A percentile compares a stretch with the other conserved stretches of the same genome.
Evolutionary conservation across 495 filamentous ascomycete species (phyloP).

Genomic region (Podospora didyma): DNA sequence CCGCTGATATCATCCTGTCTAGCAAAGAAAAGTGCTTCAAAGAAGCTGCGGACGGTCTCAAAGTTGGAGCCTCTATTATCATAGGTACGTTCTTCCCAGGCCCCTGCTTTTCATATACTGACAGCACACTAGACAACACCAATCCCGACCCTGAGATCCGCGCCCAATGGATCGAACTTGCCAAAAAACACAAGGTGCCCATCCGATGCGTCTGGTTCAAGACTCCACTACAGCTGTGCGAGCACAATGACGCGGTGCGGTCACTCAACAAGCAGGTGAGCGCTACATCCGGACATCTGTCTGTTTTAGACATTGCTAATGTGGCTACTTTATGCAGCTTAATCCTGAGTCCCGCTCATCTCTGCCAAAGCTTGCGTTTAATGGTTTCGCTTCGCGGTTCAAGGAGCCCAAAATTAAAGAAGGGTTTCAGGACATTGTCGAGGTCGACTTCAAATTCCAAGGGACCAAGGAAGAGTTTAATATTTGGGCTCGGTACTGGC

Average conservation of each 20-base stretch:
- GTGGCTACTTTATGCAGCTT: conserved; percentile 47
- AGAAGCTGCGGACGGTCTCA: conserved; percentile 60
- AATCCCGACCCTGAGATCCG: conserved; percentile 77
- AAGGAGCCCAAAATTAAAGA: conserved; percentile 68
- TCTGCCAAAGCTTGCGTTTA: conserved; percentile 78
- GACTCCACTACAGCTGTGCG: conserved; percentile 64
- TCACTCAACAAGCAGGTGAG: conserved; percentile 58
- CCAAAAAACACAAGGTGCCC: conserved; percentile 62
- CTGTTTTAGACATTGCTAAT: no score
- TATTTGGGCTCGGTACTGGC: conserved; percentile 73
- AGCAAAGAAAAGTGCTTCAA: conserved; percentile 74
- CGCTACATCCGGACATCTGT: conserved; percentile 19
- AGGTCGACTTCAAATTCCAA: conserved; percentile 57
- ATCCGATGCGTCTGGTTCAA: conserved; percentile 88
- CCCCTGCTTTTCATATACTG: background rate
- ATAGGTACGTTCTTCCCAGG: conserved; percentile 46
- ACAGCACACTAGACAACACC: conserved; percentile 69
- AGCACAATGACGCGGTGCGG: conserved; percentile 86
- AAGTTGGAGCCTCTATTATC: conserved; percentile 62
- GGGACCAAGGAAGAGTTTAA: conserved; percentile 51
- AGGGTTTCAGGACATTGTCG: conserved; percentile 77
- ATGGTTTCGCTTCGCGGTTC: conserved; percentile 63
- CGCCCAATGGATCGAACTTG: conserved; percentile 69
- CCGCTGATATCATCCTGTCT: background rate
- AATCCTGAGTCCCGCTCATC: conserved; percentile 77